Base-by-base conservation (phyloP, 169 alveolate species). In the Eimeria zaria region DNA sequence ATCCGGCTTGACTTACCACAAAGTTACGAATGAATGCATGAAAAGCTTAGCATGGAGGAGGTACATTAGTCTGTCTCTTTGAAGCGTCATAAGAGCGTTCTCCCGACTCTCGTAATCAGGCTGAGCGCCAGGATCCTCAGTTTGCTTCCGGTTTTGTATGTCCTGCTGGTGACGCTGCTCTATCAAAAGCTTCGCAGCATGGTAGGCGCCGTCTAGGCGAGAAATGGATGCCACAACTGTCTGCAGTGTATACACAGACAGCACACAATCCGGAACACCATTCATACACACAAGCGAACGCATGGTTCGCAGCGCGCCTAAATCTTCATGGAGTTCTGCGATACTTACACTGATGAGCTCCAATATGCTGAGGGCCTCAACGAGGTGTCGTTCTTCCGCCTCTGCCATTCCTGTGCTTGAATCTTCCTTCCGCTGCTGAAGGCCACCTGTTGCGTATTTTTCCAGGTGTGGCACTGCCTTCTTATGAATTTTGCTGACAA, bases 401-500 rank as follows among this genome's bases (percentile, higher is more conserved):
- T 87, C 93, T 36, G 81, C 71, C 48, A 62, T 12, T n/a, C 51
- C 93, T 87, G 9, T 51, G 24, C 60, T 83, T 33, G 93, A 62
- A 30, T 51, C 93, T n/a, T 36, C 80, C 76, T 46, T 53, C 30
- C 48, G 64, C 81, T n/a, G 51, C 22, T 62, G 78, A 11, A 87
- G 83, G 7, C 27, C 93, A 7, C n/a, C 44, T 11, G 93, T 5
- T 48, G 93, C 93, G 24, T 87, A 64, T 67, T 58, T 62, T 64
- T 87, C 83, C 83, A 87, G 36, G 27, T 62, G 80, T 9, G 93
- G 93, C 60, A 87, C 81, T 12, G 93, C 93, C 71, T 87, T 87
- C 81, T 87, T 87, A 36, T 87, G 93, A 33, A 87, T 44, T 48
- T 87, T 87, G 93, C 93, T 41, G 93, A 87, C 93, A 27, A 87